Evolutionary conservation across 73 alveolate species (phyloP).

Genomic region (Blepharisma stoltei): DNA sequence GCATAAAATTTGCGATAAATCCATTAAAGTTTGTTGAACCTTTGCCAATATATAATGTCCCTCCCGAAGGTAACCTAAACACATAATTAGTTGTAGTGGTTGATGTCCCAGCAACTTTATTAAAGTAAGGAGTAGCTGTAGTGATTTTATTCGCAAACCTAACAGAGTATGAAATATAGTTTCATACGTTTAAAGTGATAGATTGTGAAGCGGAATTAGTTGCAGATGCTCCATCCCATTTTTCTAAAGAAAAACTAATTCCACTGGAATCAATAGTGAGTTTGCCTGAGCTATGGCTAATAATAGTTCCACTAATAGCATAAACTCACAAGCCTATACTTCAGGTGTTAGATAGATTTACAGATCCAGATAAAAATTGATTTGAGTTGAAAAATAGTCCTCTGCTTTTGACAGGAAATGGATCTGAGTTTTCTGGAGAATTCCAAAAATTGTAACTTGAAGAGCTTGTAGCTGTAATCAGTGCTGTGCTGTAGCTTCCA

Average conservation of each 20-base stretch:
- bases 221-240: too few relatives aligned
- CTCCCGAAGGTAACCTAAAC: too few relatives aligned
- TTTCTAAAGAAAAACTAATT: too few relatives aligned
- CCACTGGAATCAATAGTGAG: too few relatives aligned
- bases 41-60: too few relatives aligned
- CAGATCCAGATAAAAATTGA: background rate
- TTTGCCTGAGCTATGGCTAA: too few relatives aligned
- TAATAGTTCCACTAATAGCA: background rate
- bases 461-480: too few relatives aligned
- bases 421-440: constrained; percentile 1
- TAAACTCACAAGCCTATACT: background rate
- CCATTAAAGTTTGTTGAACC: too few relatives aligned
- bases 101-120: background rate
- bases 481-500: too few relatives aligned
- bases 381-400: background rate
- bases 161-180: background rate
- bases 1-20: too few relatives aligned
- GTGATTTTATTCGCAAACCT: background rate
- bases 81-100: too few relatives aligned
- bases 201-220: too few relatives aligned
- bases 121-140: background rate
- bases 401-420: background rate
- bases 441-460: background rate
- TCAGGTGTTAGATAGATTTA: background rate
- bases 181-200: background rate